These are phyloP conservation scores for Ophiostoma triangulosporum DNA, from an alignment of 2,329 filamentous ascomycete genomes.

Conservation along the genomic window DNA sequence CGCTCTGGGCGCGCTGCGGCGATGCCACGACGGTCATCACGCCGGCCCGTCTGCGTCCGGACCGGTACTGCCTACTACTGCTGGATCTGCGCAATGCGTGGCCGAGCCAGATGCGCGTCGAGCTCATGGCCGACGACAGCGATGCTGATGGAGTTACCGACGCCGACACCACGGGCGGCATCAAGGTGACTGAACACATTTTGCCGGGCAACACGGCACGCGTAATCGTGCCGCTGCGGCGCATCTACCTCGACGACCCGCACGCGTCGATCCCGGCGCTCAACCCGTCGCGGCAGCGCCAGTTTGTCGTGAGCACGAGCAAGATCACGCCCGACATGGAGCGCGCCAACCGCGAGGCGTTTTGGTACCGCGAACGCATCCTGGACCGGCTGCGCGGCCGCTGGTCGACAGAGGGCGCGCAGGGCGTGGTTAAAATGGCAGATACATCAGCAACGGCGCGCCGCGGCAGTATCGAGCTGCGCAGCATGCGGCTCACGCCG, in stretches of 20 bases:
- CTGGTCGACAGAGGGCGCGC: conserved; percentile 43
- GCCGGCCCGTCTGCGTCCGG: conserved; percentile 15
- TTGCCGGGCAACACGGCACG: conserved; percentile 58
- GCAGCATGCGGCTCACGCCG: conserved; percentile 56
- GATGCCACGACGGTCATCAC: conserved; percentile 18
- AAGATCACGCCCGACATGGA: conserved; percentile 71
- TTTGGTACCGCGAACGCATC: conserved; percentile 81
- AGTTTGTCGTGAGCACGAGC: conserved; percentile 77
- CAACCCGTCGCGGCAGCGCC: conserved; percentile 70
- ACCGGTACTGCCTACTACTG: conserved; percentile 63
- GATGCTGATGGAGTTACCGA: neutral
- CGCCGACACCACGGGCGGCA: conserved; percentile 1
- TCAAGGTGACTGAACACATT: conserved; percentile 40
- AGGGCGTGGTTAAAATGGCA: neutral
- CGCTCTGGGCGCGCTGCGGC: conserved; percentile 38
- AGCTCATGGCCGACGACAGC: conserved; percentile 31
- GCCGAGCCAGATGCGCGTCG: conserved; percentile 64
- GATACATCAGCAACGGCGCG: neutral
- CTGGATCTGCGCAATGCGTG: conserved; percentile 82
- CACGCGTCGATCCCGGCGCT: conserved; percentile 67
- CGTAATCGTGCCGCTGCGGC: conserved; percentile 60
- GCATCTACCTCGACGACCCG: conserved; percentile 63
- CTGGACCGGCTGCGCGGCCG: conserved; percentile 55
- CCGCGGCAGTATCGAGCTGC: conserved; percentile 61
- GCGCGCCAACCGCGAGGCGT: conserved; percentile 63